A percentile compares a stretch with the other conserved stretches of the same genome.
These are phyloP conservation scores for Ogataea methanolica DNA, from an alignment of 805 yeast species.

Conservation along the genomic window DNA sequence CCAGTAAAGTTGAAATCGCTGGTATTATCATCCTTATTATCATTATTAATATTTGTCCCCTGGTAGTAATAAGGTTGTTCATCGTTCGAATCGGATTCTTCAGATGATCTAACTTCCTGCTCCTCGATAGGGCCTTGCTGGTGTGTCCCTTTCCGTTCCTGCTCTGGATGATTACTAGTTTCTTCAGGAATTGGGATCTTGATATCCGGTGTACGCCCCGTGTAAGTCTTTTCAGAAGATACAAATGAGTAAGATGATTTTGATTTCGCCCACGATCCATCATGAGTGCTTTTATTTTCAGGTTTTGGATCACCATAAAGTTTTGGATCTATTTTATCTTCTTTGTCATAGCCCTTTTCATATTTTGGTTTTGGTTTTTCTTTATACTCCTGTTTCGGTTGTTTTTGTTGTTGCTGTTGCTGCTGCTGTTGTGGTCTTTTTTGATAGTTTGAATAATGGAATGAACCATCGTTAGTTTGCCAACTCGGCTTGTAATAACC, in stretches of 20 bases:
- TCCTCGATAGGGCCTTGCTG: neutral
- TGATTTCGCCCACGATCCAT: constrained; percentile 23
- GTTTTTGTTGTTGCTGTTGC: neutral
- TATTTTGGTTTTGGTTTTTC: neutral
- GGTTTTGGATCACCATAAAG: constrained; percentile 13
- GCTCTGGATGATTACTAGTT: neutral
- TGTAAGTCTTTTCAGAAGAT: constrained; percentile 23
- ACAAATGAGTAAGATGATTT: constrained; percentile 24
- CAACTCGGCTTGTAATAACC: constrained; percentile 1
- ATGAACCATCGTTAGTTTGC: constrained; percentile 5
- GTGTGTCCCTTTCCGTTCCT: neutral
- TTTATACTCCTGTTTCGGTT: neutral
- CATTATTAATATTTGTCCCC: too few relatives aligned
- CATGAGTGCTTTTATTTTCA: constrained; percentile 17
- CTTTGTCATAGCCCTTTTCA: constrained; percentile 1
- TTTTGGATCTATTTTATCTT: neutral
- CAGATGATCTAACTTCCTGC: neutral
- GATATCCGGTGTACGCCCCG: constrained; percentile 19
- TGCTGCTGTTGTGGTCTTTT: neutral
- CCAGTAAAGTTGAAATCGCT: too few relatives aligned
- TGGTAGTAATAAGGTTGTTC: neutral
- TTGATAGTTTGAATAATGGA: constrained; percentile 5
- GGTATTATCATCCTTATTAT: too few relatives aligned
- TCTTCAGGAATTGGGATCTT: constrained; percentile 2
- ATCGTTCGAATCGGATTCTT: neutral